Conservation (phyloP, 2,329 filamentous ascomycete genomes). For the Curvularia spicifera region DNA sequence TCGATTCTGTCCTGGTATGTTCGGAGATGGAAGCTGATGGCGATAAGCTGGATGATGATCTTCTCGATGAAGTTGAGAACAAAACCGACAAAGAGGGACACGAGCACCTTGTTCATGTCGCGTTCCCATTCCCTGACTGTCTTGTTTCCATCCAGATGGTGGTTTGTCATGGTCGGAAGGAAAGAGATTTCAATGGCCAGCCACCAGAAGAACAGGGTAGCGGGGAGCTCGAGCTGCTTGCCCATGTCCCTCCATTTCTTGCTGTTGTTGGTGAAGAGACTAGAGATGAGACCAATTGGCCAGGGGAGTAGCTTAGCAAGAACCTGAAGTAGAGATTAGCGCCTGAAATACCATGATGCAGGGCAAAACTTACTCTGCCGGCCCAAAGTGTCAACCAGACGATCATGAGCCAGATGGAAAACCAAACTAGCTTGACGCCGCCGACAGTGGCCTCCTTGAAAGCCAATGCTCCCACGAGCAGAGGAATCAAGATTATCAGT, state of each 20-base stretch:
- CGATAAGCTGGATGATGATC: slow-evolving; percentile 92
- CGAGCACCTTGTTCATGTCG: slow-evolving; percentile 83
- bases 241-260: slow-evolving; percentile 96
- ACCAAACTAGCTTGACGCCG: slow-evolving; percentile 83
- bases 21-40: slow-evolving; percentile 87
- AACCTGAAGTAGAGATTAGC: slow-evolving; percentile 51
- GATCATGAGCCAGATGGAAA: slow-evolving; percentile 93
- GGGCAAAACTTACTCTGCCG: slow-evolving; percentile 56
- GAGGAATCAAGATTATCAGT: slow-evolving; percentile 69
- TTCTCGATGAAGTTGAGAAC: slow-evolving; percentile 88
- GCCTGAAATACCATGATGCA: neutral
- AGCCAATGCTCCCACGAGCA: slow-evolving; percentile 68
- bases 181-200: slow-evolving; percentile 86
- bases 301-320: slow-evolving; percentile 69
- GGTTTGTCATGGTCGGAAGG: slow-evolving; percentile 76
- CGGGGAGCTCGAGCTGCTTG: slow-evolving; percentile 81
- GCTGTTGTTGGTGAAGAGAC: slow-evolving; percentile 80
- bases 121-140: slow-evolving; percentile 71
- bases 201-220: slow-evolving; percentile 90
- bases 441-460: slow-evolving; percentile 70
- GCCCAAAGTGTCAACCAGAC: slow-evolving; percentile 93
- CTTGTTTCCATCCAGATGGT: slow-evolving; percentile 62
- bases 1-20: slow-evolving; percentile 92
- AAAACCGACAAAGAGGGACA: slow-evolving; percentile 80
- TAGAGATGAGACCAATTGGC: slow-evolving; percentile 68